Evolutionary conservation across 1,284 basidiomycete species (phyloP), one percentile per base, ranked within the genome.

Genomic region (Singerocomus inundabilis): DNA sequence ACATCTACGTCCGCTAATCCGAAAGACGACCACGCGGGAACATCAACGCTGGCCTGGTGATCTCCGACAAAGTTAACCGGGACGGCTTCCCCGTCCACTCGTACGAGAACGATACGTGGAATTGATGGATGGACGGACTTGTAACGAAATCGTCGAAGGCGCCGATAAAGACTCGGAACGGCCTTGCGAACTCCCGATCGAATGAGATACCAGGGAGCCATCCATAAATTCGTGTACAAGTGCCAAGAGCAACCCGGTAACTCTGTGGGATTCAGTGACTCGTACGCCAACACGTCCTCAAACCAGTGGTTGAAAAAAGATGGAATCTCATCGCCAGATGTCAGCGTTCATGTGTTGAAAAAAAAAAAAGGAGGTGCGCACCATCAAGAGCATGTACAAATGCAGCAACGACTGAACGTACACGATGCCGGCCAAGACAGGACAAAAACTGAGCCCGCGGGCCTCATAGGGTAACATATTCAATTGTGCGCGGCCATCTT

Each of bases 321-420:
- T 6, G 60, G 58, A 34, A 60, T 63, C 58, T 60, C 7, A 37
- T 44, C 21, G 21, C 33, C 11, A 28, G n/a, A 3, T 8, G 26
- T 59, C 25, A 60, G 33, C 16, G 15, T 21, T 26, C 32, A 2
- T 32, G 35, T 35, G 11, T 28, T 2, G 5, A 10, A 15, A 1
- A 21, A 21, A 21, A 21, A 21, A 21, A 21, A 21, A 21, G 4
- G 8, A 32, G 1, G 24, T 16, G 26, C 53, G 21, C 40, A 60
- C 58, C 58, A 63, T 63, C 48, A 63, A 45, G 25, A 63, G 13
- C 48, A 63, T 63, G 24, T 63, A 63, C 16, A 59, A 21, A 44
- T 63, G 43, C 13, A 63, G 9, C 12, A 60, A 9, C 1, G 61
- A 61, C n/a, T 49, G 52, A 32, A 53, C n/a, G 31, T 63, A 60